Conservation (phyloP, 1,139 yeast genomes). For the Zygosaccharomyces sapae region DNA sequence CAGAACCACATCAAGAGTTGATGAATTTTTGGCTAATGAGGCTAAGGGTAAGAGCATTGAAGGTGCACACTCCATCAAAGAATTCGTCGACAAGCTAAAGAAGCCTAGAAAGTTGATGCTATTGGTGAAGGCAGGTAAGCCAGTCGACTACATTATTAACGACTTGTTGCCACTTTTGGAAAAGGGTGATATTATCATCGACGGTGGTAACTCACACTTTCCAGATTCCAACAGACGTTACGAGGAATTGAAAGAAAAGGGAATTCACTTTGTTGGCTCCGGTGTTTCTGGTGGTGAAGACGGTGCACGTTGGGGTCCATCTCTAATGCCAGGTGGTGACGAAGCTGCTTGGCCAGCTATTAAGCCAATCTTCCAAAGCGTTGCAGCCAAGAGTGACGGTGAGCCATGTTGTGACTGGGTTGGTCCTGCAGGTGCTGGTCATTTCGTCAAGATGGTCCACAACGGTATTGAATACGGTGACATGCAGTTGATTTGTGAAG, state of each 20-base stretch:
- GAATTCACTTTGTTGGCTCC: slow-evolving; percentile 90
- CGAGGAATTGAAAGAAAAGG: slow-evolving; percentile 82
- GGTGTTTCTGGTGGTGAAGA: slow-evolving; percentile 99
- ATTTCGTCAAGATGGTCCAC: slow-evolving; percentile 99
- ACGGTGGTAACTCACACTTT: slow-evolving; percentile 99
- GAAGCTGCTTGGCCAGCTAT: slow-evolving; percentile 98
- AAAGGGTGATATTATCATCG: slow-evolving; percentile 96
- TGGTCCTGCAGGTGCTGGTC: slow-evolving; percentile 98
- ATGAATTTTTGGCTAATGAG: slow-evolving; percentile 85
- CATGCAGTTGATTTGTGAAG: slow-evolving; percentile 98
- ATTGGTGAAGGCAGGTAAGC: slow-evolving; percentile 93
- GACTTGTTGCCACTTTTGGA: slow-evolving; percentile 89
- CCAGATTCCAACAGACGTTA: slow-evolving; percentile 97
- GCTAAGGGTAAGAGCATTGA: slow-evolving; percentile 95
- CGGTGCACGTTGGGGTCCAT: slow-evolving; percentile 99
- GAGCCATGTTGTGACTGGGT: slow-evolving; percentile 99
- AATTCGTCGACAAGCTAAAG: slow-evolving; percentile 83
- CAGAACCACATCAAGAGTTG: slow-evolving; percentile 96
- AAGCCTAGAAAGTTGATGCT: slow-evolving; percentile 94
- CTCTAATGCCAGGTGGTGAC: slow-evolving; percentile 99
- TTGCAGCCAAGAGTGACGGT: slow-evolving; percentile 94
- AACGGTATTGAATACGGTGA: slow-evolving; percentile 99
- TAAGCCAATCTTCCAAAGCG: slow-evolving; percentile 92
- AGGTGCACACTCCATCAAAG: slow-evolving; percentile 92
- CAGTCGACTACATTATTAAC: slow-evolving; percentile 88